Percentiles rank a stretch among this genome's conserved stretches.
These are phyloP conservation scores for Suhomyces emberorum DNA, from an alignment of 805 yeast genomes.

Conservation along the genomic window DNA sequence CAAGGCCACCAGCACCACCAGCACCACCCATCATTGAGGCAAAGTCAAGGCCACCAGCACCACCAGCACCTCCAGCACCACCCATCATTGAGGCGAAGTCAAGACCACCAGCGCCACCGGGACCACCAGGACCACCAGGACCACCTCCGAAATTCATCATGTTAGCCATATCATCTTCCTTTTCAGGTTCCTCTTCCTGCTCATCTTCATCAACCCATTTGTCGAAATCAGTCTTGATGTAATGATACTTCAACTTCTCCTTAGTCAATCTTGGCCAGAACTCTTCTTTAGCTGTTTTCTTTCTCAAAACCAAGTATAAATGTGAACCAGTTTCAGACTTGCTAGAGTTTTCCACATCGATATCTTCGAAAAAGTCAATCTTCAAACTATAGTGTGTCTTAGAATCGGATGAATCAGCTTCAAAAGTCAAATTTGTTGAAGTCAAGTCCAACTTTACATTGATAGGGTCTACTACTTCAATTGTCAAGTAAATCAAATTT, in stretches of 20 bases:
- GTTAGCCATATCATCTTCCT: constrained; percentile 33
- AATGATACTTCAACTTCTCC: constrained; percentile 74
- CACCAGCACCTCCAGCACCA: constrained; percentile 25
- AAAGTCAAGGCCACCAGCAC: constrained; percentile 15
- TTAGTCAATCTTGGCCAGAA: constrained; percentile 96
- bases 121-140: constrained; percentile 31
- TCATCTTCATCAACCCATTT: constrained; percentile 99
- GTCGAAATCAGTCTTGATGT: constrained; percentile 91
- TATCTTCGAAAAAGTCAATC: constrained; percentile 72
- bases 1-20: constrained; percentile 29
- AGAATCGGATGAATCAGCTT: constrained; percentile 40
- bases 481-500: constrained; percentile 72
- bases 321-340: constrained; percentile 57
- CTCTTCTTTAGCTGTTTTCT: constrained; percentile 65
- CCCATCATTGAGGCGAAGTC: constrained; percentile 11
- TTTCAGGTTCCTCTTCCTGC: constrained; percentile 69
- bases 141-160: constrained; percentile 35
- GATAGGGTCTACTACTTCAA: constrained; percentile 67
- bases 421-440: constrained; percentile 49
- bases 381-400: constrained; percentile 59
- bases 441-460: constrained; percentile 62
- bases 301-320: constrained; percentile 61
- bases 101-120: constrained; percentile 29
- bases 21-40: constrained; percentile 15
- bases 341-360: constrained; percentile 65